These are phyloP conservation scores for Aegilops bicornis DNA, from an alignment of 176 grass and related monocot genomes.

Conservation along the genomic window DNA sequence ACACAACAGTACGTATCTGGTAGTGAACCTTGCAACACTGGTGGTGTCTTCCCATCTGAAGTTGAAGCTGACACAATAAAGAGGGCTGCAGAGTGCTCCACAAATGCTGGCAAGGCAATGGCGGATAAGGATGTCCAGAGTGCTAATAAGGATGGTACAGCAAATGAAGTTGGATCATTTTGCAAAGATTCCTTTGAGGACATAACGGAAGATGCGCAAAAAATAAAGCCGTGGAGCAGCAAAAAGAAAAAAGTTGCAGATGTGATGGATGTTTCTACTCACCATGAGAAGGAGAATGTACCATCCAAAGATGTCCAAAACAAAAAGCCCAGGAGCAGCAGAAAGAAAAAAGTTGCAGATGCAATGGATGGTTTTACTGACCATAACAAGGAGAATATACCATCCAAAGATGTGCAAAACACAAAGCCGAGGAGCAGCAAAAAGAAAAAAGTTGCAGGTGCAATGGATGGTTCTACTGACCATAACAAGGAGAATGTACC, in stretches of 20 bases:
- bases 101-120: conserved; percentile 30
- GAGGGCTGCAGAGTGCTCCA: conserved; percentile 18
- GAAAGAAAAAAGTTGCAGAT: conserved; percentile 37
- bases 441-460: conserved; percentile 33
- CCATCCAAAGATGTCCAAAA: neutral
- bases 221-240: conserved; percentile 13
- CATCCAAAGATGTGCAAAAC: neutral
- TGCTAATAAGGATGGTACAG: neutral
- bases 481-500: conserved; percentile 74
- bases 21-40: conserved; percentile 24
- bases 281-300: conserved; percentile 75
- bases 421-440: conserved; percentile 29
- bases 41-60: conserved; percentile 23
- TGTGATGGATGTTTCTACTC: conserved; percentile 14
- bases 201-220: conserved; percentile 12
- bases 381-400: conserved; percentile 76
- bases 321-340: conserved; percentile 25
- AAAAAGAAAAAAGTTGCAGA: conserved; percentile 43
- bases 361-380: conserved; percentile 24
- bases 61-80: conserved; percentile 16
- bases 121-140: conserved; percentile 1
- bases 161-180: conserved; percentile 26
- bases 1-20: conserved; percentile 24
- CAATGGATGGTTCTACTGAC: conserved; percentile 20
- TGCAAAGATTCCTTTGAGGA: conserved; percentile 21